Evolutionary conservation across 768 basidiomycete species (phyloP), one percentile per base, ranked within the genome.

Genomic region (Cystoderma amianthinum): DNA sequence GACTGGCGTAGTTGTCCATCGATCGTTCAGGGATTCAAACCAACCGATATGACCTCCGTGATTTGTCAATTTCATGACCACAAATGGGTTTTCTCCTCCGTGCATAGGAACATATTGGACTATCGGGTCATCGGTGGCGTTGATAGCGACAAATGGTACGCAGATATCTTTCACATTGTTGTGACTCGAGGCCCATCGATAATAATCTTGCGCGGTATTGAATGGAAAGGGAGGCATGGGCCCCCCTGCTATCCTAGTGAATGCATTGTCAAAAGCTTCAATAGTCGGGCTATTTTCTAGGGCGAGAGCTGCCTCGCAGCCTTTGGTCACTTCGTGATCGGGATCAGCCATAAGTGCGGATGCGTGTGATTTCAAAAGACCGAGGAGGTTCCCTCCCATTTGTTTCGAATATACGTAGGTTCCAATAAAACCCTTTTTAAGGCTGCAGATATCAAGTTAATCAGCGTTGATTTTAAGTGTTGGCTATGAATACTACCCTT

Each of bases 21-120:
- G 65, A 46, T 69, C 66, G 9, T 69, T 57, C 25, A 66, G 67
- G 20, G 68, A 59, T 59, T 85, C 74, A 50, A 88, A 89, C 87
- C 87, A 94, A 25, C 90, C 90, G 11, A 91, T 68, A 62, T 90
- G 87, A 0, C 87, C 86, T 1, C 86, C 89, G 16, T 66, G 60
- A 21, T 65, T 58, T 0, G 89, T 88, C 36, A 82, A 53, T 16
- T 65, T 78, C 63, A 82, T 76, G 2, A 75, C 65, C 11, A 81
- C 72, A 53, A 72, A 72, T 4, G 65, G 65, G 48, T 76, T 78
- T 18, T 66, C 69, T 43, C 65, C 69, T 5, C 66, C 68, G 43
- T 80, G 69, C 56, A 72, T 68, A 21, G 84, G 85, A 28, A 82
- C 67, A 41, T 74, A 65, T 35, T 67, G 69, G 16, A 88, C 79